Percentiles rank a stretch among this genome's conserved stretches.
Conservation (phyloP, 768 basidiomycete species). For the Lactarius tabidus region DNA sequence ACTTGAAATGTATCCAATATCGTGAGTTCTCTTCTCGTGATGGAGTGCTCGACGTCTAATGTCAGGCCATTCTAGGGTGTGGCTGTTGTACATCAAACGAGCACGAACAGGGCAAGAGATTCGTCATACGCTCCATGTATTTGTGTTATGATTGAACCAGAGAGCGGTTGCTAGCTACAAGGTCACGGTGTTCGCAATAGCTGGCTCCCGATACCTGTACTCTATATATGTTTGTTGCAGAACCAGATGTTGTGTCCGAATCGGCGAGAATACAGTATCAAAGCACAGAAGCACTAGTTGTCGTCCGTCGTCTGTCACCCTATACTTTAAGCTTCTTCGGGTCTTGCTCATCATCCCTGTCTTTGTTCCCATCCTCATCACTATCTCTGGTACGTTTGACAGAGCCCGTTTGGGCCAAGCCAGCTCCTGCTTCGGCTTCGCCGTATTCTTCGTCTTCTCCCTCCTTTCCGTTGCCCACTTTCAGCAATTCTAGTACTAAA, state of each 20-base stretch:
- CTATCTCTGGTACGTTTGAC: conserved; percentile 12
- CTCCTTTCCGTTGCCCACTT: conserved; percentile 1
- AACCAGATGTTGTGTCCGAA: background rate
- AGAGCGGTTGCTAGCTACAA: background rate
- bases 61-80: background rate
- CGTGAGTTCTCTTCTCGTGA: background rate
- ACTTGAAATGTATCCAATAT: background rate
- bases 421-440: background rate
- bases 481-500: background rate
- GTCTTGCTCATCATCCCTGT: conserved; percentile 7
- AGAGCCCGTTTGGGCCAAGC: background rate
- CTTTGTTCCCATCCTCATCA: conserved; percentile 1
- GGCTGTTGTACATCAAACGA: background rate
- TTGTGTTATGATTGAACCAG: background rate
- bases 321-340: conserved; percentile 18
- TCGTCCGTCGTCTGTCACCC: background rate
- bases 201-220: conserved; percentile 1
- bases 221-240: conserved; percentile 8
- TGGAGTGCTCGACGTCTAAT: background rate
- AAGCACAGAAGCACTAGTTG: background rate
- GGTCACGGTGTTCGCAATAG: background rate
- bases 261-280: background rate
- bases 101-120: background rate
- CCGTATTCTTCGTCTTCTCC: conserved; percentile 1
- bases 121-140: conserved; percentile 1